Conservation (phyloP, 257 asterid genomes). For the Solanum chmielewskii region DNA sequence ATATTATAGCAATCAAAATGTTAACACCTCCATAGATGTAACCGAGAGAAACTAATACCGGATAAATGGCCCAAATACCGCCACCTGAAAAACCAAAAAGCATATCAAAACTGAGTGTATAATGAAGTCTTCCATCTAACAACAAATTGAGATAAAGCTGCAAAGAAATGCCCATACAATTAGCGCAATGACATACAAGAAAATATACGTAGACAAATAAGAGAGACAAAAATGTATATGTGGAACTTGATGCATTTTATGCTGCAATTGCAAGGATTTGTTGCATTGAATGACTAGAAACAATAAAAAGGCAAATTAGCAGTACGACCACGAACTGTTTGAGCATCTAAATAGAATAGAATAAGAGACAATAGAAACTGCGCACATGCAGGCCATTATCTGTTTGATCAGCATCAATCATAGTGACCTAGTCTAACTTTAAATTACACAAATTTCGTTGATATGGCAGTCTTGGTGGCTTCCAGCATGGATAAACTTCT, state of each 20-base stretch:
- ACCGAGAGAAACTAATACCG: constrained; percentile 50
- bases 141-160: background rate
- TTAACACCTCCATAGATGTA: constrained; percentile 37
- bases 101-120: background rate
- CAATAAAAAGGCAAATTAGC: background rate
- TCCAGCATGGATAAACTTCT: background rate
- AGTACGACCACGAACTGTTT: background rate
- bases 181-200: background rate
- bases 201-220: too few species aligned
- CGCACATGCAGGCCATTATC: background rate
- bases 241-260: background rate
- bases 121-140: background rate
- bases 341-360: background rate
- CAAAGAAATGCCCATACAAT: background rate
- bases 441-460: background rate
- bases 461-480: background rate
- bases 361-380: background rate
- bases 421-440: background rate
- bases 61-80: constrained; percentile 79
- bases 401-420: background rate
- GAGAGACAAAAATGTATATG: background rate
- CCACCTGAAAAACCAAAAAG: constrained; percentile 51
- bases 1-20: constrained; percentile 22
- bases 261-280: background rate
- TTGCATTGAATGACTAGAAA: background rate